Evolutionary conservation across 2,329 filamentous ascomycete genomes (phyloP), one percentile per base, ranked within the genome.

Genomic region (Coniella vitis): DNA sequence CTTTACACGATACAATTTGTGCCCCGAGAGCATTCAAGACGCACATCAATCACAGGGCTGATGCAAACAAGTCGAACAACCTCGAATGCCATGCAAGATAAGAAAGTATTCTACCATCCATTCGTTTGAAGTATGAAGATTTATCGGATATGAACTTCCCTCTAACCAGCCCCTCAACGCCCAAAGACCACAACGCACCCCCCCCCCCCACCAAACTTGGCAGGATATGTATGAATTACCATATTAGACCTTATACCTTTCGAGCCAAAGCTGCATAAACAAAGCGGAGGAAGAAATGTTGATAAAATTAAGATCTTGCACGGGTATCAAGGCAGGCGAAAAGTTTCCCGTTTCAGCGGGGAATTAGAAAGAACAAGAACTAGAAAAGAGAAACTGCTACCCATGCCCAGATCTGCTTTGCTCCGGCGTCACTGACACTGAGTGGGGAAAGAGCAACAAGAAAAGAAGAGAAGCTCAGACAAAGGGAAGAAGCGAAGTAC

Each of bases 401-500:
- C 13, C 2, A 44, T 14, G 34, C 29, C 20, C 14, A 29, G 34
- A 22, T 29, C 22, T 43, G 47, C 29, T 46, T 32, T 46, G 35
- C 25, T 32, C 29, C 29, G 38, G 20, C 20, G 14, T n/a, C n/a
- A n/a, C 20, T 16, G 20, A 36, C 8, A 13, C 40, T 59, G 20
- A n/a, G 21, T 14, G 44, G 47, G 42, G 48, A 25, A 40, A 20
- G 49, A 44, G n/a, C 36, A 54, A 32, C 22, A 43, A 21, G 25
- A 40, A 31, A 19, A 10, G 40, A 32, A 17, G 19, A 35, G 4
- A 17, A 21, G 9, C 4, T 13, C 25, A 21, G 4, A 21, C 19
- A 40, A 49, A 36, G 41, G 17, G 22, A 43, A 46, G 45, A 47
- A 49, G 46, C 21, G 53, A 17, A 42, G 31, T 53, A n/a, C 36